Conservation (phyloP, 805 yeast species). For the Yarrowia deformans region DNA sequence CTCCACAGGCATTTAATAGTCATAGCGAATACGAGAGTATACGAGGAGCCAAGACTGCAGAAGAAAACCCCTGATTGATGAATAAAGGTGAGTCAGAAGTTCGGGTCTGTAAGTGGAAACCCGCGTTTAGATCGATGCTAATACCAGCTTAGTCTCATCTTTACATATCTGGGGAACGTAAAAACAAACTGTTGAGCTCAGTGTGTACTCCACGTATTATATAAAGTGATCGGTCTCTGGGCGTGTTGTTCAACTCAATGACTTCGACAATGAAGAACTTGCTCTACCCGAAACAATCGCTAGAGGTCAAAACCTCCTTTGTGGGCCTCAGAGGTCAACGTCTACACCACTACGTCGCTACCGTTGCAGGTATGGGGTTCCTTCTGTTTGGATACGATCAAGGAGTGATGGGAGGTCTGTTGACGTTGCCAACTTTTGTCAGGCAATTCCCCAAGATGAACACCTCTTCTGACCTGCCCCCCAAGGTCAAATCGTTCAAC, state of each 20-base stretch:
- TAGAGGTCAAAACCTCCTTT: slow-evolving; percentile 1
- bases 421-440: slow-evolving; percentile 1
- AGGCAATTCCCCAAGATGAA: slow-evolving; percentile 16
- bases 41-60: not conserved
- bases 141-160: not conserved
- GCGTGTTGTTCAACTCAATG: too few species aligned
- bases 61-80: not conserved
- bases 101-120: not conserved
- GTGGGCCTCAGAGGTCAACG: slow-evolving; percentile 7
- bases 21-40: too few species aligned
- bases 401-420: slow-evolving; percentile 70
- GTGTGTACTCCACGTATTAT: too few species aligned
- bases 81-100: not conserved
- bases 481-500: slow-evolving; percentile 16
- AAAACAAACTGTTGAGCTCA: too few species aligned
- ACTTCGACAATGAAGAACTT: not conserved
- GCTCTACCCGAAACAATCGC: not conserved
- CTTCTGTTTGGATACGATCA: slow-evolving; percentile 71
- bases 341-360: slow-evolving; percentile 35
- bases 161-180: not conserved
- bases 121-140: not conserved
- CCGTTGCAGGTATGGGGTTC: slow-evolving; percentile 46
- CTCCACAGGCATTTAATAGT: too few species aligned
- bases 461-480: not conserved
- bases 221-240: too few species aligned